These are phyloP conservation scores for Mucor ambiguus DNA, from an alignment of 371 early-diverging fungal genomes.

Conservation along the genomic window DNA sequence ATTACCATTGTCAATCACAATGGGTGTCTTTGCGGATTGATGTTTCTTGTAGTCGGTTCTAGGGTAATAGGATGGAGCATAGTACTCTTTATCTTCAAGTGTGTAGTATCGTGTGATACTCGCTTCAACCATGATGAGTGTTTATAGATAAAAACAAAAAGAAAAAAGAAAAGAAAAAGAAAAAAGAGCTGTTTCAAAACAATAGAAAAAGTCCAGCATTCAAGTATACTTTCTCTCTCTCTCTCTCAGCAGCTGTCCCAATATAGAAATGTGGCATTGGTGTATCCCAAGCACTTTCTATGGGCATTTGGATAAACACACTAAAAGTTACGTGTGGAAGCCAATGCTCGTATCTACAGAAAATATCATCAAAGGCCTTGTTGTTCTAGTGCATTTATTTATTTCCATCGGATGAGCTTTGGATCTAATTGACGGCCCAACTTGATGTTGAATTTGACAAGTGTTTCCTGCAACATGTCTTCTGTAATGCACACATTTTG, in stretches of 20 bases:
- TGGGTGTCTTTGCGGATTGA: slow-evolving; percentile 36
- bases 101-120: slow-evolving; percentile 31
- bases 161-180: background rate
- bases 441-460: slow-evolving; percentile 18
- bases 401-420: slow-evolving; percentile 21
- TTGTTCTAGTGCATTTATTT: background rate
- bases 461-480: slow-evolving; percentile 23
- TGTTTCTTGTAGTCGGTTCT: slow-evolving; percentile 27
- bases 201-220: background rate
- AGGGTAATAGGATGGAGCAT: slow-evolving; percentile 20
- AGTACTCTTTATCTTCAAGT: slow-evolving; percentile 36
- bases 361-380: background rate
- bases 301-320: too few species aligned
- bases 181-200: background rate
- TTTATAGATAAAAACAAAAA: background rate
- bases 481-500: slow-evolving; percentile 31
- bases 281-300: background rate
- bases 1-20: slow-evolving; percentile 74
- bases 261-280: background rate
- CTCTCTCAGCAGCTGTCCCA: background rate
- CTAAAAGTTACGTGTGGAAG: too few species aligned
- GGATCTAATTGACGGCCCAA: slow-evolving; percentile 24
- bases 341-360: background rate
- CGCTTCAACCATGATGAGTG: slow-evolving; percentile 27
- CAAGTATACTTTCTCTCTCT: background rate